phyloP scores from a whole-genome alignment of 202 grass and related monocot species.

The Hordeum pubiflorum region DNA sequence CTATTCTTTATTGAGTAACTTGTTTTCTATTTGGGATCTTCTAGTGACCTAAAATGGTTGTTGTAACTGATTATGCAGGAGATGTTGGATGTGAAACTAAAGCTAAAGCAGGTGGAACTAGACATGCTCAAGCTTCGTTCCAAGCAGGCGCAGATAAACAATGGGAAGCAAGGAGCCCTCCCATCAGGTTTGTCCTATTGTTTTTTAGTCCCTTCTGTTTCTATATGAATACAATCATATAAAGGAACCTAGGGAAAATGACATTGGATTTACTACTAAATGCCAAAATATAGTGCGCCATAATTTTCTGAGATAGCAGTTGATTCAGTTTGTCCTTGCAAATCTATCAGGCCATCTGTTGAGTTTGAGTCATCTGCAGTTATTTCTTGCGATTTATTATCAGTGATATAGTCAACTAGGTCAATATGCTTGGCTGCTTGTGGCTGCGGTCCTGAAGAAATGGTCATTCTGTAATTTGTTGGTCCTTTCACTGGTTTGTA shows the following conservation, averaged over 20 bases:
- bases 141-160: conserved; percentile 43
- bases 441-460: not conserved
- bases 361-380: not conserved
- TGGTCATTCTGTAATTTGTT: not conserved
- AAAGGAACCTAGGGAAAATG: not conserved
- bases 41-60: not conserved
- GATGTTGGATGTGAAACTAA: conserved; percentile 54
- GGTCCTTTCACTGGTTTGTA: not conserved
- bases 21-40: not conserved
- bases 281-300: not conserved
- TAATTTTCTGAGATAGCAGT: not conserved
- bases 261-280: not conserved
- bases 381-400: not conserved
- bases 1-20: not conserved
- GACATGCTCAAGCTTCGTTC: conserved; percentile 56
- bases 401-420: conserved; percentile 11
- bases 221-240: not conserved
- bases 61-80: conserved; percentile 45
- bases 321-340: not conserved
- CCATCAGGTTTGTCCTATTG: conserved; percentile 40
- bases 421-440: not conserved
- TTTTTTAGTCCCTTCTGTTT: conserved; percentile 1
- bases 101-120: conserved; percentile 51
- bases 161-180: conserved; percentile 31
- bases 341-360: not conserved